Conservation (phyloP, 2,329 filamentous ascomycete species). For the Endoconidiophora laricicola region DNA sequence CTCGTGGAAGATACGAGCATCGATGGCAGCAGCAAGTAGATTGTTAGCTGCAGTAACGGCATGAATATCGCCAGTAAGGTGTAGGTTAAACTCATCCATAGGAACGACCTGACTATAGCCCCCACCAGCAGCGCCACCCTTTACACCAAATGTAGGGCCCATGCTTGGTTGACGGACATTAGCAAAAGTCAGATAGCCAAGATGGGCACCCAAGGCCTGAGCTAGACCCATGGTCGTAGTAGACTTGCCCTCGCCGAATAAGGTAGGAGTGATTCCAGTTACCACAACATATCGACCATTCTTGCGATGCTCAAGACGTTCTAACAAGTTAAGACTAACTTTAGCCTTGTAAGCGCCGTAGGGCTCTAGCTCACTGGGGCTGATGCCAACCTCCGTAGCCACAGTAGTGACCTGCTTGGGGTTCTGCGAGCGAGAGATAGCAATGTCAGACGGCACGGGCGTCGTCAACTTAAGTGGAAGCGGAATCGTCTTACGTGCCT, state of each 20-base stretch:
- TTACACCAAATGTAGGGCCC: slow-evolving; percentile 96
- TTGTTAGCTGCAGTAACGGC: slow-evolving; percentile 97
- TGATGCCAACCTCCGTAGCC: slow-evolving; percentile 75
- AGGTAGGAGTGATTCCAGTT: slow-evolving; percentile 90
- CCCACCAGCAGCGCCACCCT: slow-evolving; percentile 90
- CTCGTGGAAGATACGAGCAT: slow-evolving; percentile 97
- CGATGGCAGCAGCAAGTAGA: slow-evolving; percentile 84
- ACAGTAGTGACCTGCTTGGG: slow-evolving; percentile 84
- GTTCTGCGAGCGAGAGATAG: slow-evolving; percentile 70
- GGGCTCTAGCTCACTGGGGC: slow-evolving; percentile 76
- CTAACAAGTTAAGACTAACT: slow-evolving; percentile 66
- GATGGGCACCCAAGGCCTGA: slow-evolving; percentile 78
- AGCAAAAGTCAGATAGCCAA: slow-evolving; percentile 78
- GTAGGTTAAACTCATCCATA: slow-evolving; percentile 99
- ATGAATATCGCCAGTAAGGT: slow-evolving; percentile 94
- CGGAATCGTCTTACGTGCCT: slow-evolving; percentile 60
- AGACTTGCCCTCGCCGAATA: slow-evolving; percentile 92
- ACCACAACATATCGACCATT: slow-evolving; percentile 88
- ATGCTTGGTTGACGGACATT: slow-evolving; percentile 96
- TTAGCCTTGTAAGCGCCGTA: slow-evolving; percentile 95
- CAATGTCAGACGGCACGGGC: slow-evolving; percentile 92
- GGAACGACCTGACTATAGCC: slow-evolving; percentile 98
- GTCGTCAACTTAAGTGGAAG: slow-evolving; percentile 64
- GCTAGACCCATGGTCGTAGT: slow-evolving; percentile 93
- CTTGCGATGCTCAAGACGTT: slow-evolving; percentile 69